Evolutionary conservation across 2,329 filamentous ascomycete species (phyloP), one percentile per base, ranked within the genome.

Genomic region (Blastomyces emzantsi): DNA sequence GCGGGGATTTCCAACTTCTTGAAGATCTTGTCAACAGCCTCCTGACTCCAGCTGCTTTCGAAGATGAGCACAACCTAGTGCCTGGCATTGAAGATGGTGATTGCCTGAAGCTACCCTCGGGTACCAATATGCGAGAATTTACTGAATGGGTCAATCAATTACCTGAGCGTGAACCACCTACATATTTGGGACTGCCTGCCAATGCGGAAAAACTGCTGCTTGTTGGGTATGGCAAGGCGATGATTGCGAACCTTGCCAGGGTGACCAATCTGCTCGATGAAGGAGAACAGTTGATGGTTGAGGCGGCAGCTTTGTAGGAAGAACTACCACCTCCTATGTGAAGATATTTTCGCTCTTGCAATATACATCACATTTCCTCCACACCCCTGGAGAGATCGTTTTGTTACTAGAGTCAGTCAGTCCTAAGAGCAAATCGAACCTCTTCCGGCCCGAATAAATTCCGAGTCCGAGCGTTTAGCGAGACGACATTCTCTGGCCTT

Each of bases 181-280:
- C 92, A 0, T 99, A 96, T 73, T 82, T 99, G 19, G 95, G 94
- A 28, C 78, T 99, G 69, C 94, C 94, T 45, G 90, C 91, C 36
- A 97, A 99, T 74, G 94, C 94, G 25, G 94, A 99, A 85, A 99
- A 97, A 78, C 75, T 99, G 73, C 77, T 99, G 70, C 82, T 99
- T 41, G 90, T 96, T 17, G 92, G 90, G 2, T 87, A 96, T 71
- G 95, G 93, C 54, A 85, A 85, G 72, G 90, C 88, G 71, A 87
- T 97, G 84, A 87, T 97, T 70, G 84, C 83, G 67, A 92, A 97
- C 75, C 71, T 97, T 75, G 87, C 88, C 73, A 90, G 88, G 75
- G 90, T 99, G 61, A 90, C 90, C 66, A 89, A 91, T 68, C 81
- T 97, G 76, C 77, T 99, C 72, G 93, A 99, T 76, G 94, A 99